These are phyloP conservation scores for Phytopythium ostracodes DNA, from an alignment of 352 stramenopile genomes.

Conservation along the genomic window DNA sequence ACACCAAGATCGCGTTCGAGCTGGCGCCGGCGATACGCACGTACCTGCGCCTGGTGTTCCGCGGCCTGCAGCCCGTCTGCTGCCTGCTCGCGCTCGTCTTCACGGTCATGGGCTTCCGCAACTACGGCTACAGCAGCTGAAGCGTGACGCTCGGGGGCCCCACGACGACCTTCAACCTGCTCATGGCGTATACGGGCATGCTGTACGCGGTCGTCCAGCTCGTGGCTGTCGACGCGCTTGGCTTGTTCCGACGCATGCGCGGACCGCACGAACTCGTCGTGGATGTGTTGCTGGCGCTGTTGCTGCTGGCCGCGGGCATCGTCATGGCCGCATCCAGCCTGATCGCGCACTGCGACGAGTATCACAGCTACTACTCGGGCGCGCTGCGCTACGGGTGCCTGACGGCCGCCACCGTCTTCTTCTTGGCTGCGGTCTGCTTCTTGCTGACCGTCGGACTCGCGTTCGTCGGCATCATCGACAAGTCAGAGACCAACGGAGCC, in stretches of 20 bases:
- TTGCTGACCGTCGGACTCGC: conserved; percentile 28
- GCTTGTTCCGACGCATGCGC: background rate
- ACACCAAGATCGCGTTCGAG: conserved; percentile 15
- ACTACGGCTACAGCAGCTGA: conserved; percentile 12
- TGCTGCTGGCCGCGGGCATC: conserved; percentile 1
- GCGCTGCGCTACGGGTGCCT: conserved; percentile 43
- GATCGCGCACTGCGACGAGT: conserved; percentile 2
- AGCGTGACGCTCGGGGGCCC: background rate
- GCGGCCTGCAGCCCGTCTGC: conserved; percentile 47
- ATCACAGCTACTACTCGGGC: background rate
- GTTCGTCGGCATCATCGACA: conserved; percentile 13
- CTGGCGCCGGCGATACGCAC: conserved; percentile 14
- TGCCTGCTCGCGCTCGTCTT: conserved; percentile 45
- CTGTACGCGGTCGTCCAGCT: conserved; percentile 1
- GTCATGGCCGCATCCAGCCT: background rate
- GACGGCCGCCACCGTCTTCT: conserved; percentile 43
- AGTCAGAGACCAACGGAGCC: background rate
- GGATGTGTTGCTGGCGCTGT: background rate
- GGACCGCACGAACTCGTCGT: background rate
- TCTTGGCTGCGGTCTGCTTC: conserved; percentile 39
- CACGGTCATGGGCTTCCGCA: conserved; percentile 31
- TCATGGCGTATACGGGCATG: conserved; percentile 1
- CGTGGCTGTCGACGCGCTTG: background rate
- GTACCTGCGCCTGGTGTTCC: conserved; percentile 28
- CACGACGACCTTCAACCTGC: conserved; percentile 2